Evolutionary conservation across 495 filamentous ascomycete genomes (phyloP).

Genomic region (Trichoderma reesei): DNA sequence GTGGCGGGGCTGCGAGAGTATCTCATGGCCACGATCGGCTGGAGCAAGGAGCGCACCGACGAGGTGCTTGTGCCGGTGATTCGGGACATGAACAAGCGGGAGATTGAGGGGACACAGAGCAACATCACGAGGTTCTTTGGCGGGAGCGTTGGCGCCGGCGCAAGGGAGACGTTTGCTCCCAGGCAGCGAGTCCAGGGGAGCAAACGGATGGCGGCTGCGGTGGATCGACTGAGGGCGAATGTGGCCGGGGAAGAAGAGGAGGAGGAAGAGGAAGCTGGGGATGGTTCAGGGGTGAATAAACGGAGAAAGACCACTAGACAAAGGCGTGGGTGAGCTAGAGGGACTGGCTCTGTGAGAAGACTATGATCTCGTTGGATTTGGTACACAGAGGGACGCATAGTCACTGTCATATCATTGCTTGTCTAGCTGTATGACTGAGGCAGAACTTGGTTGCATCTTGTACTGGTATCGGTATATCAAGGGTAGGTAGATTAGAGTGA

Average conservation of each 20-base stretch:
- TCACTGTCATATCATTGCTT: neutral
- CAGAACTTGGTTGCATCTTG: no score
- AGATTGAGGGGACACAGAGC: constrained; percentile 80
- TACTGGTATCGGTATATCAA: no score
- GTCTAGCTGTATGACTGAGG: neutral
- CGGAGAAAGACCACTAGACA: constrained; percentile 15
- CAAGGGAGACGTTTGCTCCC: constrained; percentile 66
- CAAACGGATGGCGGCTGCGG: constrained; percentile 75
- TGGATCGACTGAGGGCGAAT: constrained; percentile 51
- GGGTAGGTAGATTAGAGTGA: neutral
- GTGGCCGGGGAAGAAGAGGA: constrained; percentile 15
- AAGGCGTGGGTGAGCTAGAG: neutral
- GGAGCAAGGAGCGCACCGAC: constrained; percentile 82
- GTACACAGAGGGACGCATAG: neutral
- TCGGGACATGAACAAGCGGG: constrained; percentile 80
- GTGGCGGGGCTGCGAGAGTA: constrained; percentile 76
- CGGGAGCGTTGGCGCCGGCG: constrained; percentile 29
- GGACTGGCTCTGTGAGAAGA: neutral
- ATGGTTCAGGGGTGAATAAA: constrained; percentile 13
- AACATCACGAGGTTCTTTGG: constrained; percentile 90
- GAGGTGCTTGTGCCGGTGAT: constrained; percentile 93
- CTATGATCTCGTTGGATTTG: neutral
- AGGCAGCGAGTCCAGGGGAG: constrained; percentile 56
- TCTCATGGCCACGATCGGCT: constrained; percentile 88
- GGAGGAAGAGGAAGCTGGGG: constrained; percentile 12